phyloP scores from a whole-genome alignment of 352 stramenopile species.

The Blastocystis sp. region DNA sequence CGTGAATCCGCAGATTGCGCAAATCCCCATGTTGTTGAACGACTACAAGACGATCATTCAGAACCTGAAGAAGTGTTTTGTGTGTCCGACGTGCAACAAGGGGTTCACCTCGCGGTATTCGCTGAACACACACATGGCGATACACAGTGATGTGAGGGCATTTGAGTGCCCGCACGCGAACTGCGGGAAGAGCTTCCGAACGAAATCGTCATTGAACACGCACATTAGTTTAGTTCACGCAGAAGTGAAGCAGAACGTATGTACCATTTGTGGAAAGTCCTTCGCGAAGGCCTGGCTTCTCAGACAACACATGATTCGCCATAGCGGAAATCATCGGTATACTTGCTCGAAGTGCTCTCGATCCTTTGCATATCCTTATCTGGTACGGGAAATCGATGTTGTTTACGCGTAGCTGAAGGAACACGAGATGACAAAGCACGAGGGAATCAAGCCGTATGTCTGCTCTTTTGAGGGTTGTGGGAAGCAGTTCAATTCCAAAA shows the following conservation, averaged over 20 bases:
- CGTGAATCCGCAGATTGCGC: constrained; percentile 7
- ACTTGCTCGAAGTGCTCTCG: constrained; percentile 46
- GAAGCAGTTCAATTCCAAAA: constrained; percentile 61
- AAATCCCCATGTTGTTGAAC: constrained; percentile 12
- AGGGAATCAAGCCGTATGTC: constrained; percentile 57
- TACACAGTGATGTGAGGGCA: constrained; percentile 9
- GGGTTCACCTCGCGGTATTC: constrained; percentile 55
- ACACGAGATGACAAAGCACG: constrained; percentile 71
- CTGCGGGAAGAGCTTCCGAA: constrained; percentile 59
- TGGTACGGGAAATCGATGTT: background rate
- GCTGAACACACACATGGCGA: constrained; percentile 44
- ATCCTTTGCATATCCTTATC: constrained; percentile 70
- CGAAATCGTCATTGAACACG: constrained; percentile 35
- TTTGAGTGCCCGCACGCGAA: constrained; percentile 51
- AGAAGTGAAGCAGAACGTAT: constrained; percentile 39
- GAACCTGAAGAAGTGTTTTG: constrained; percentile 33
- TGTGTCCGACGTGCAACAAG: constrained; percentile 65
- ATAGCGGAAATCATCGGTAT: constrained; percentile 62
- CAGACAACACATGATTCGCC: constrained; percentile 35
- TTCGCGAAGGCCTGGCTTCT: constrained; percentile 55
- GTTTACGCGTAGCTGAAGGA: constrained; percentile 59
- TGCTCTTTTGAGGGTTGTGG: constrained; percentile 63
- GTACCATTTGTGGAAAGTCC: constrained; percentile 27
- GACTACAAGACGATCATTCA: constrained; percentile 61
- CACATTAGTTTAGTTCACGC: constrained; percentile 51